A percentile compares a stretch with the other conserved stretches of the same genome.
Evolutionary conservation across 208 protist genomes (phyloP).

Genomic region (Leishmania martiniquensis): DNA sequence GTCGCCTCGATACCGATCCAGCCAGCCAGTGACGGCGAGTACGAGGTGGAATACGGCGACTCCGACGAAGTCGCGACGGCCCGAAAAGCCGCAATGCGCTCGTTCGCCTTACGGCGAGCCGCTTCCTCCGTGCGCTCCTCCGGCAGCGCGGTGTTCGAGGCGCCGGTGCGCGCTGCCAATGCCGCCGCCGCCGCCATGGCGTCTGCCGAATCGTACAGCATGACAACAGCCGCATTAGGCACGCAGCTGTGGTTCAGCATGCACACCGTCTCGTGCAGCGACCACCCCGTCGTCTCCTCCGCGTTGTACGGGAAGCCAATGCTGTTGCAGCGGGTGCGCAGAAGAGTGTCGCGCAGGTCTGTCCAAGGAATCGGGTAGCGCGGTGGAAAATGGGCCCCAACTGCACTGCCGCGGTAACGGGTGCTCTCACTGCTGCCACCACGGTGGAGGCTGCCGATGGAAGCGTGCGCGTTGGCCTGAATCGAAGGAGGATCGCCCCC

Average conservation of each 20-base stretch:
- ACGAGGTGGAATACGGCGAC: slow-evolving; percentile 22
- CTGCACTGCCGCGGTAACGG: slow-evolving; percentile 11
- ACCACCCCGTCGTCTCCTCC: slow-evolving; percentile 71
- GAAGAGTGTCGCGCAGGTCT: slow-evolving; percentile 59
- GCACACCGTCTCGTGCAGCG: slow-evolving; percentile 64
- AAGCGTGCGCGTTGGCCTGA: not conserved
- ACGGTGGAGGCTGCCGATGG: not conserved
- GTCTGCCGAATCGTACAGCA: slow-evolving; percentile 36
- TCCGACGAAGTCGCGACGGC: slow-evolving; percentile 19
- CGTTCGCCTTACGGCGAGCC: not conserved
- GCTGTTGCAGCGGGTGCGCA: slow-evolving; percentile 75
- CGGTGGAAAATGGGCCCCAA: slow-evolving; percentile 13
- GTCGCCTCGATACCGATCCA: slow-evolving; percentile 54
- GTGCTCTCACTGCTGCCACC: not conserved
- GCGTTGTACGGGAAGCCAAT: slow-evolving; percentile 81
- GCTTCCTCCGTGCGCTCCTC: slow-evolving; percentile 3
- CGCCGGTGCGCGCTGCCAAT: not conserved
- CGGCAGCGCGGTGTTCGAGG: not conserved
- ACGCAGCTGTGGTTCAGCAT: slow-evolving; percentile 89
- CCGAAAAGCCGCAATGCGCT: slow-evolving; percentile 17
- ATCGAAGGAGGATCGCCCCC: not conserved
- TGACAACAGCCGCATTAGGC: slow-evolving; percentile 71
- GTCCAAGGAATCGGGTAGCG: slow-evolving; percentile 51
- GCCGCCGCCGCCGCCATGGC: slow-evolving; percentile 12
- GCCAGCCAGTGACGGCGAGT: slow-evolving; percentile 15